Conservation (phyloP, 768 basidiomycete genomes). For the Lactarius akahatsu region DNA sequence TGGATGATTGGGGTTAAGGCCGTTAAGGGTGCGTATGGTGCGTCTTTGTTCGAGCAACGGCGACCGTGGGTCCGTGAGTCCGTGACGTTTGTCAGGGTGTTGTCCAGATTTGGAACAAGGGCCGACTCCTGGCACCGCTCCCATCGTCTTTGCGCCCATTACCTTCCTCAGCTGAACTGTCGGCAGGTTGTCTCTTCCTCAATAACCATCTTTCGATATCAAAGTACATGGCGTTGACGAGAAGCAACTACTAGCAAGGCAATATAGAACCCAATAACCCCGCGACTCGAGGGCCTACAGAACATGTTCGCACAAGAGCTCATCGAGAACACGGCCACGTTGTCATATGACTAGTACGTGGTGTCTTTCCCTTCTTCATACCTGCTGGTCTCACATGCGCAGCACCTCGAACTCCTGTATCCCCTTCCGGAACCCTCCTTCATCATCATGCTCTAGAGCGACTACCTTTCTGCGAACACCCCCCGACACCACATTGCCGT, state of each 20-base stretch:
- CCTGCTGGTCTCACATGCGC: conserved; percentile 1
- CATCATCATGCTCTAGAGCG: conserved; percentile 82
- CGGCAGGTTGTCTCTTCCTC: neutral
- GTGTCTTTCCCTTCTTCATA: conserved; percentile 23
- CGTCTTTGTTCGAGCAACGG: too few relatives aligned
- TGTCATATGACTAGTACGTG: conserved; percentile 87
- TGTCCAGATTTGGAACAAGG: too few relatives aligned
- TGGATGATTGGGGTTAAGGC: neutral
- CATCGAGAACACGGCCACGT: conserved; percentile 93
- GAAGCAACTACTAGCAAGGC: too few relatives aligned
- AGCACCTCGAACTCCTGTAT: conserved; percentile 73
- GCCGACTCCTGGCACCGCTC: neutral
- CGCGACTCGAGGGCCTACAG: conserved; percentile 75
- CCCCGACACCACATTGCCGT: conserved; percentile 77
- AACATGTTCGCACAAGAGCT: conserved; percentile 94
- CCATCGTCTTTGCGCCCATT: neutral
- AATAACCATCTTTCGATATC: neutral
- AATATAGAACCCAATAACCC: conserved; percentile 41
- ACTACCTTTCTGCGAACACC: conserved; percentile 79
- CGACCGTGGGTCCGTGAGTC: too few relatives aligned
- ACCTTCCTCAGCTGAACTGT: neutral
- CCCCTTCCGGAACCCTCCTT: conserved; percentile 71
- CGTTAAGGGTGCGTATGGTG: neutral
- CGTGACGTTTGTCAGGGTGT: too few relatives aligned
- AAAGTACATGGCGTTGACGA: neutral